A percentile compares a stretch with the other conserved stretches of the same genome.
These are phyloP conservation scores for Diversispora epigaea DNA, from an alignment of 192 early-diverging fungal genomes.

Conservation along the genomic window DNA sequence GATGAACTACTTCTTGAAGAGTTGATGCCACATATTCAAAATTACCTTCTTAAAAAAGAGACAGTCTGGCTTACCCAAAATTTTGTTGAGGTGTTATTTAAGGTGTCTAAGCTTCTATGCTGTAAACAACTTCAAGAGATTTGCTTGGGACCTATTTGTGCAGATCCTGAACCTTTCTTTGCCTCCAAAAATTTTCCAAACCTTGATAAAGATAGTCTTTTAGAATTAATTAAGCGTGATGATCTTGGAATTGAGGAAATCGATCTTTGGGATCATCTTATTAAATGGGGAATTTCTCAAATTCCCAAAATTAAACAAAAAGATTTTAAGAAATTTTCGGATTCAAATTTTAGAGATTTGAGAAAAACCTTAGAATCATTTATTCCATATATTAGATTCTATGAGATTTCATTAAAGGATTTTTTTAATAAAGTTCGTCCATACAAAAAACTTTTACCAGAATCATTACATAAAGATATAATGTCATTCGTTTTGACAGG, in stretches of 20 bases:
- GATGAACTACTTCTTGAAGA: constrained; percentile 28
- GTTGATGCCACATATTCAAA: background rate
- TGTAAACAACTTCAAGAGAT: background rate
- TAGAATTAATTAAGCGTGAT: background rate
- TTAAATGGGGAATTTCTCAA: constrained; percentile 26
- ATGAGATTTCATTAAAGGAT: constrained; percentile 1
- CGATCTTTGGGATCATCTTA: constrained; percentile 14
- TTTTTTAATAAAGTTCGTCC: constrained; percentile 10
- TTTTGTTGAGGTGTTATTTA: background rate
- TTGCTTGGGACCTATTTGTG: constrained; percentile 9
- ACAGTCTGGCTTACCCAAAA: constrained; percentile 9
- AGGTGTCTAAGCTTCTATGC: background rate
- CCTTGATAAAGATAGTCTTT: background rate
- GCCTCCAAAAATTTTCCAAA: background rate
- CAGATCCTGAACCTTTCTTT: constrained; percentile 17
- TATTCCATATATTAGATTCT: constrained; percentile 18
- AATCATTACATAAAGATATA: constrained; percentile 3
- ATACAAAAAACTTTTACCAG: constrained; percentile 13
- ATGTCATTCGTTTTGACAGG: background rate
- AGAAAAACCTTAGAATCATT: background rate
- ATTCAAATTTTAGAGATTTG: background rate
- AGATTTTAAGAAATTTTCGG: background rate
- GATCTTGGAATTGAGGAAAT: constrained; percentile 13
- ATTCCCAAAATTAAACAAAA: background rate
- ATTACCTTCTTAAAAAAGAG: constrained; percentile 8